These are phyloP conservation scores for Suillus subalutaceus DNA, from an alignment of 768 basidiomycete species.

Conservation along the genomic window DNA sequence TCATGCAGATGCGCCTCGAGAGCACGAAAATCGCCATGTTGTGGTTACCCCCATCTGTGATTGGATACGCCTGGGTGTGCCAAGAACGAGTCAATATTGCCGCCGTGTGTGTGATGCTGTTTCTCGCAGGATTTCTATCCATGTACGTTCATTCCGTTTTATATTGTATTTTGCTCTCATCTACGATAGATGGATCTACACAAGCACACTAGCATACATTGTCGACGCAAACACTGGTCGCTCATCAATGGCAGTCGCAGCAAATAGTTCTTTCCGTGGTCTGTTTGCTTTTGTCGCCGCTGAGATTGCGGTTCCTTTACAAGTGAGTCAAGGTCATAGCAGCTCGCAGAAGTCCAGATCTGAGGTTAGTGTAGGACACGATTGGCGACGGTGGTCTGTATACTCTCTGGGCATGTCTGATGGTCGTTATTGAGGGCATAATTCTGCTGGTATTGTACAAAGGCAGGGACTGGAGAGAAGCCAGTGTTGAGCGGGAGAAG, in stretches of 20 bases:
- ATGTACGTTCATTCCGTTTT: conserved; percentile 47
- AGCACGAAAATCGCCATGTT: conserved; percentile 62
- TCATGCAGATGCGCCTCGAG: conserved; percentile 65
- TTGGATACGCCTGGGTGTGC: conserved; percentile 79
- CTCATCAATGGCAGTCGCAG: conserved; percentile 74
- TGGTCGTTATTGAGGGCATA: conserved; percentile 53
- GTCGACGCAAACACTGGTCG: conserved; percentile 86
- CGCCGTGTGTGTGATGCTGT: conserved; percentile 72
- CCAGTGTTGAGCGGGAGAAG: conserved; percentile 48
- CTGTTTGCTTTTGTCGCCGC: conserved; percentile 65
- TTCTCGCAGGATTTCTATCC: conserved; percentile 68
- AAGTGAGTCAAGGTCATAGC: conserved; percentile 28
- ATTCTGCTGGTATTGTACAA: conserved; percentile 61
- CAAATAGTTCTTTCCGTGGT: conserved; percentile 79
- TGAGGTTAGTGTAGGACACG: neutral
- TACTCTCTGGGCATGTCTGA: conserved; percentile 50
- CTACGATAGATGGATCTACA: conserved; percentile 52
- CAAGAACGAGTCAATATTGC: conserved; percentile 64
- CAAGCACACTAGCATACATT: conserved; percentile 77
- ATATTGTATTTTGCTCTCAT: neutral
- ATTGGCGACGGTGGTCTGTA: conserved; percentile 35
- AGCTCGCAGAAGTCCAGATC: neutral
- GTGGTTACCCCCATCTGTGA: conserved; percentile 52
- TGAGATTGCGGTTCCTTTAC: conserved; percentile 77
- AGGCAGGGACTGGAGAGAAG: conserved; percentile 61